Evolutionary conservation across 371 early-diverging fungal genomes (phyloP).

Genomic region (Mycotypha africana): DNA sequence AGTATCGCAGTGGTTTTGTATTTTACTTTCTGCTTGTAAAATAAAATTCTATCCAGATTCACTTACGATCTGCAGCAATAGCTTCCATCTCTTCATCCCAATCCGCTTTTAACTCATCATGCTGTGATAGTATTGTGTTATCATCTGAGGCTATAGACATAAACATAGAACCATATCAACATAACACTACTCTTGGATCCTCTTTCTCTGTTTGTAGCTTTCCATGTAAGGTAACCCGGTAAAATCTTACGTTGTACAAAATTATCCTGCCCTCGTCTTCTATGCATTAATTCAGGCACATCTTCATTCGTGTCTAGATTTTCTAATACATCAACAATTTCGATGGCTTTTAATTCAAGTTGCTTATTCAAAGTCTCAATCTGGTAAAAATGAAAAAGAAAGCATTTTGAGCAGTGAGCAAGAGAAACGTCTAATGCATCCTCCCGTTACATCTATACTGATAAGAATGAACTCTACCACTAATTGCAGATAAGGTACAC

Average conservation of each 20-base stretch:
- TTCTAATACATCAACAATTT: conserved; percentile 35
- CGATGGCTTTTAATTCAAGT: conserved; percentile 35
- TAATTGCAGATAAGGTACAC: conserved; percentile 58
- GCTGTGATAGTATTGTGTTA: conserved; percentile 29
- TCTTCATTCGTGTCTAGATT: conserved; percentile 24
- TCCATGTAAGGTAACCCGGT: not conserved
- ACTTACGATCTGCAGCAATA: conserved; percentile 33
- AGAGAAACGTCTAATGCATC: not conserved
- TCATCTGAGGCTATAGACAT: too few relatives aligned
- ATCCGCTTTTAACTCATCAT: conserved; percentile 26
- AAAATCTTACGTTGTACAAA: conserved; percentile 35
- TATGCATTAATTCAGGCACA: conserved; percentile 33
- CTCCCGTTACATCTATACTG: not conserved
- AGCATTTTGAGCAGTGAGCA: not conserved
- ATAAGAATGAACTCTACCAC: conserved; percentile 50
- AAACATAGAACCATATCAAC: conserved; percentile 26
- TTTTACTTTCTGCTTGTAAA: not conserved
- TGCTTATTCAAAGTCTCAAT: conserved; percentile 55
- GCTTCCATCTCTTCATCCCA: conserved; percentile 39
- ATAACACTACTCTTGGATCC: not conserved
- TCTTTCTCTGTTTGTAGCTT: not conserved
- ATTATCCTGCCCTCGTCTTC: conserved; percentile 36
- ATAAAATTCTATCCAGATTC: not conserved
- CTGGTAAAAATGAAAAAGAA: conserved; percentile 15
- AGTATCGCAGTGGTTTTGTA: too few relatives aligned